Percentiles rank a stretch among this genome's conserved stretches.
These are phyloP conservation scores for Phellinidium pouzarii DNA, from an alignment of 1,284 basidiomycete species.

Conservation along the genomic window DNA sequence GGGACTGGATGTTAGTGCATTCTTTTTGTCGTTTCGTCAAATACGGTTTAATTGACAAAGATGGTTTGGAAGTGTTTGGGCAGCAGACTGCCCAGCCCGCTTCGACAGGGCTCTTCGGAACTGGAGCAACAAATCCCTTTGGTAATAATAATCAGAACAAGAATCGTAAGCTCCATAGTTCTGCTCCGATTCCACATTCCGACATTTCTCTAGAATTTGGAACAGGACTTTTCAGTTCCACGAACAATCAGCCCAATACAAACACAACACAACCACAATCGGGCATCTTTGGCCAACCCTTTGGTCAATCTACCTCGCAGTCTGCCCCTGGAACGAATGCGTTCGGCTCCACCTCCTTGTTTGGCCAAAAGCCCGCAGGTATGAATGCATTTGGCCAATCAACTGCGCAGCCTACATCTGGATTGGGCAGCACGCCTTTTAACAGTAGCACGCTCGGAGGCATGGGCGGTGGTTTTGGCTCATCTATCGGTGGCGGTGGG, in stretches of 20 bases:
- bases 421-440: constrained; percentile 40
- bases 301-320: constrained; percentile 31
- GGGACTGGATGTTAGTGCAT: constrained; percentile 26
- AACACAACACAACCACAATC: constrained; percentile 26
- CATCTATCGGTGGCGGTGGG: constrained; percentile 30
- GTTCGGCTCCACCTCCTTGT: constrained; percentile 24
- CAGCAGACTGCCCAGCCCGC: constrained; percentile 24
- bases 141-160: constrained; percentile 26
- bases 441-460: constrained; percentile 31
- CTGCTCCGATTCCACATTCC: constrained; percentile 22
- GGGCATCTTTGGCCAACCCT: constrained; percentile 37
- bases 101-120: constrained; percentile 24
- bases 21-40: background rate
- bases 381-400: constrained; percentile 22
- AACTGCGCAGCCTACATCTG: constrained; percentile 24
- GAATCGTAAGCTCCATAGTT: constrained; percentile 20
- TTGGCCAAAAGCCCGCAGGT: constrained; percentile 20
- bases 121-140: constrained; percentile 37
- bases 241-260: constrained; percentile 33
- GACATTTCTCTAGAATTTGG: constrained; percentile 26
- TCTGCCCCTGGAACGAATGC: constrained; percentile 27
- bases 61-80: constrained; percentile 20
- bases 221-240: constrained; percentile 40
- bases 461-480: constrained; percentile 32
- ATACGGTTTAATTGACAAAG: background rate